A percentile compares a stretch with the other conserved stretches of the same genome.
Evolutionary conservation across 148 eudicot species (phyloP).

Genomic region (Rhododendron griersonianum): DNA sequence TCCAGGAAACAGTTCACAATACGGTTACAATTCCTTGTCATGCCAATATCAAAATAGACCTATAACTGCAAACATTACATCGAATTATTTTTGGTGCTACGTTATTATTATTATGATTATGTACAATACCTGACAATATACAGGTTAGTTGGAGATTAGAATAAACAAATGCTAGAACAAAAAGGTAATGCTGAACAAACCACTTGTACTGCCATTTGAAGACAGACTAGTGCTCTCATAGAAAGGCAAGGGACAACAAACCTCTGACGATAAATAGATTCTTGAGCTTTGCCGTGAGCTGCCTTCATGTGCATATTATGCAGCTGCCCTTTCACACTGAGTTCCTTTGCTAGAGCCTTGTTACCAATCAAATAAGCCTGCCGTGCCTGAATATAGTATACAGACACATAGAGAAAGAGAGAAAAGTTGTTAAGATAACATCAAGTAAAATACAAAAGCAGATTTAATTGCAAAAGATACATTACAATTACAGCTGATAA

Average conservation of each 20-base stretch:
- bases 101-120: neutral
- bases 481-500: neutral
- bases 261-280: conserved; percentile 90
- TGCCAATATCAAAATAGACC: neutral
- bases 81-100: neutral
- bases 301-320: conserved; percentile 96
- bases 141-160: neutral
- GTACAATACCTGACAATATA: neutral
- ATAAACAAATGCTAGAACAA: neutral
- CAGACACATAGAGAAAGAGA: neutral
- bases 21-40: neutral
- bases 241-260: conserved; percentile 21
- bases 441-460: neutral
- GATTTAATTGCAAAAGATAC: neutral
- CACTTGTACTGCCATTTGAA: neutral
- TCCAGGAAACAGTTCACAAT: neutral
- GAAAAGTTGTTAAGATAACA: neutral
- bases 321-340: conserved; percentile 88
- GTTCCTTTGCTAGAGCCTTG: conserved; percentile 89
- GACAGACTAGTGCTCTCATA: neutral
- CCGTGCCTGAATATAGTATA: conserved; percentile 53
- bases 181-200: neutral
- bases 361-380: conserved; percentile 84
- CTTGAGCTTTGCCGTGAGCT: conserved; percentile 91
- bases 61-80: neutral